Evolutionary conservation across 495 filamentous ascomycete genomes (phyloP).

Genomic region (Aeminium ludgeri): DNA sequence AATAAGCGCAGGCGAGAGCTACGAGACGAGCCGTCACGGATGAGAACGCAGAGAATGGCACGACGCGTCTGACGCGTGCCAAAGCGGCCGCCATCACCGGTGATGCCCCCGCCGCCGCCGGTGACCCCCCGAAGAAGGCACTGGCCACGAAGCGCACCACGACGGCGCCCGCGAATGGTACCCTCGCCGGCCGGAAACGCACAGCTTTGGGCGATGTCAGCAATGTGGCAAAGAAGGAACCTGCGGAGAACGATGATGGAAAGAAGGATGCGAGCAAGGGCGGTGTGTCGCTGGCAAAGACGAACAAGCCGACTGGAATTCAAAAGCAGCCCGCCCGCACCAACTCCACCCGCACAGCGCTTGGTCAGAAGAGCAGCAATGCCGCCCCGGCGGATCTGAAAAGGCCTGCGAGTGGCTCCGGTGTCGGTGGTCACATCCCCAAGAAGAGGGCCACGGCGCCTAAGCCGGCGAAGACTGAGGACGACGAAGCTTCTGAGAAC

Average conservation of each 20-base stretch:
- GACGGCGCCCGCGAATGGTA: constrained; percentile 30
- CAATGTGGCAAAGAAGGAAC: constrained; percentile 62
- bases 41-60: constrained; percentile 87
- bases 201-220: constrained; percentile 68
- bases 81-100: constrained; percentile 63
- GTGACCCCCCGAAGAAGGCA: constrained; percentile 46
- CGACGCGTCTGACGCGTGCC: constrained; percentile 75
- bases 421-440: constrained; percentile 37
- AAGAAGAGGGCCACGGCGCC: constrained; percentile 46
- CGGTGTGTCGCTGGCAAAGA: constrained; percentile 53
- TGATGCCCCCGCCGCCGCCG: constrained; percentile 35
- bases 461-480: constrained; percentile 33
- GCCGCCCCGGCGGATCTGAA: constrained; percentile 42
- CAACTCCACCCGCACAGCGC: constrained; percentile 44
- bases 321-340: constrained; percentile 51
- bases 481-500: constrained; percentile 43
- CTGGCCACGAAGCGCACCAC: constrained; percentile 52
- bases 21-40: constrained; percentile 56
- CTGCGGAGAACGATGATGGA: constrained; percentile 37
- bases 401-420: constrained; percentile 54
- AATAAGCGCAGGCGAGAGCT: constrained; percentile 32
- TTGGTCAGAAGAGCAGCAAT: constrained; percentile 43
- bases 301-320: constrained; percentile 54
- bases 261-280: constrained; percentile 49
- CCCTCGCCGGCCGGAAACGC: constrained; percentile 19